Evolutionary conservation across 2,329 filamentous ascomycete genomes (phyloP).

Genomic region (Leptosphaerulina australis): DNA sequence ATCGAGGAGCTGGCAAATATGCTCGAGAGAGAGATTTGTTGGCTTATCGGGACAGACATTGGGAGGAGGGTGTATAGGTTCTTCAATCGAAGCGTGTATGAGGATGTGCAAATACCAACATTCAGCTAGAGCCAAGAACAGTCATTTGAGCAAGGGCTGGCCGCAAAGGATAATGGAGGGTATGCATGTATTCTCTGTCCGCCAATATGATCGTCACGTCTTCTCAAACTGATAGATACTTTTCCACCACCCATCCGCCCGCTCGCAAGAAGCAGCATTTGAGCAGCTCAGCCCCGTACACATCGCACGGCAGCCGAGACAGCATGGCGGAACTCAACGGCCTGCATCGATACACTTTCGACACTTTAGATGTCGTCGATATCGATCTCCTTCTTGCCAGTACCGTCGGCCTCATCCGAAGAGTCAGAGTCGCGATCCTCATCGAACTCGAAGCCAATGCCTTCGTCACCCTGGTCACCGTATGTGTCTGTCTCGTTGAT

Average conservation of each 20-base stretch:
- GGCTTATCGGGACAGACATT: slow-evolving; percentile 76
- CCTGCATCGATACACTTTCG: neutral
- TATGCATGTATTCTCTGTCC: slow-evolving; percentile 16
- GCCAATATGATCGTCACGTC: neutral
- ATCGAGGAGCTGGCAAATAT: slow-evolving; percentile 86
- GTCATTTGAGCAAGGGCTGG: neutral
- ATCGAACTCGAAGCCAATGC: slow-evolving; percentile 98
- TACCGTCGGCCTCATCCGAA: slow-evolving; percentile 59
- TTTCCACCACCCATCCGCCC: slow-evolving; percentile 41
- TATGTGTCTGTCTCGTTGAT: slow-evolving; percentile 99
- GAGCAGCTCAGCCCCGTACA: slow-evolving; percentile 38
- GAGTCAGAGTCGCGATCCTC: slow-evolving; percentile 73
- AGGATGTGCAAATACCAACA: slow-evolving; percentile 35
- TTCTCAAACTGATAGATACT: neutral
- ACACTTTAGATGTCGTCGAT: slow-evolving; percentile 83
- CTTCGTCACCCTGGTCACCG: slow-evolving; percentile 85
- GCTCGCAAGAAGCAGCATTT: slow-evolving; percentile 50
- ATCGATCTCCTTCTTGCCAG: slow-evolving; percentile 80
- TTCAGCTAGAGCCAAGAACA: slow-evolving; percentile 15
- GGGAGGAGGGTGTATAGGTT: slow-evolving; percentile 79
- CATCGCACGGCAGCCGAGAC: slow-evolving; percentile 34
- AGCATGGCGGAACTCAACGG: slow-evolving; percentile 46
- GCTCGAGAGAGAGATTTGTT: slow-evolving; percentile 72
- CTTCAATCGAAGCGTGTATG: slow-evolving; percentile 69
- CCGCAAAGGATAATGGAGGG: neutral